These are phyloP conservation scores for Aspergillus piperis DNA, from an alignment of 2,329 filamentous ascomycete genomes.

Conservation along the genomic window DNA sequence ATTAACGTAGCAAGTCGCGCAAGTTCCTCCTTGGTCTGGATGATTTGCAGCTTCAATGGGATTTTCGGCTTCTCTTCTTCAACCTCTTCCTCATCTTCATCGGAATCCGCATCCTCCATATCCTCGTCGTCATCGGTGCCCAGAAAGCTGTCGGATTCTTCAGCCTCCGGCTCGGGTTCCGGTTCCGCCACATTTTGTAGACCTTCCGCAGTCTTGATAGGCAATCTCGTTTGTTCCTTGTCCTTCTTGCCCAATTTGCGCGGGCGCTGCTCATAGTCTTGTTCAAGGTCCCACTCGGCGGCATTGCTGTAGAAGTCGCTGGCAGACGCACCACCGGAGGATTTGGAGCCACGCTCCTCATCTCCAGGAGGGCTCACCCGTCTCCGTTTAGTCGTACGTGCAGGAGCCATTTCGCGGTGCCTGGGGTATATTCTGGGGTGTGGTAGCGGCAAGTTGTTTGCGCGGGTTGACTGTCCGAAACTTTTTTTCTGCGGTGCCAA, in stretches of 20 bases:
- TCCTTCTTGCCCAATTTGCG: conserved; percentile 74
- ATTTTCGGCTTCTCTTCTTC: conserved; percentile 61
- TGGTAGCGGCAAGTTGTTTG: neutral
- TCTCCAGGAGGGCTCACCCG: conserved; percentile 52
- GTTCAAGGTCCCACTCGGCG: conserved; percentile 85
- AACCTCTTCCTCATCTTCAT: conserved; percentile 50
- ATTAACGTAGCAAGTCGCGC: conserved; percentile 77
- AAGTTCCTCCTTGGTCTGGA: conserved; percentile 87
- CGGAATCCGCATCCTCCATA: conserved; percentile 44
- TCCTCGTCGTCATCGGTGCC: conserved; percentile 57
- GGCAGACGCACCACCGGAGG: conserved; percentile 32
- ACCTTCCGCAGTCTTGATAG: conserved; percentile 84
- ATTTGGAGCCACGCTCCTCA: conserved; percentile 29
- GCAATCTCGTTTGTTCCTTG: conserved; percentile 73
- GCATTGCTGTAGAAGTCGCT: conserved; percentile 70
- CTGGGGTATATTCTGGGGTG: neutral
- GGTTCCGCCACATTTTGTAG: conserved; percentile 62
- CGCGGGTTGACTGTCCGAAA: conserved; percentile 10
- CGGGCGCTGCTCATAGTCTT: conserved; percentile 81
- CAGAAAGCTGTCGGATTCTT: conserved; percentile 67
- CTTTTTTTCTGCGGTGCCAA: conserved; percentile 34
- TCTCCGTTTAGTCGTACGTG: conserved; percentile 52
- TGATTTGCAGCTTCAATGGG: conserved; percentile 74
- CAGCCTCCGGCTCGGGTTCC: conserved; percentile 41
- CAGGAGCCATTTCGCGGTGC: conserved; percentile 46